Evolutionary conservation across 768 basidiomycete species (phyloP).

Genomic region (Russula sp.): DNA sequence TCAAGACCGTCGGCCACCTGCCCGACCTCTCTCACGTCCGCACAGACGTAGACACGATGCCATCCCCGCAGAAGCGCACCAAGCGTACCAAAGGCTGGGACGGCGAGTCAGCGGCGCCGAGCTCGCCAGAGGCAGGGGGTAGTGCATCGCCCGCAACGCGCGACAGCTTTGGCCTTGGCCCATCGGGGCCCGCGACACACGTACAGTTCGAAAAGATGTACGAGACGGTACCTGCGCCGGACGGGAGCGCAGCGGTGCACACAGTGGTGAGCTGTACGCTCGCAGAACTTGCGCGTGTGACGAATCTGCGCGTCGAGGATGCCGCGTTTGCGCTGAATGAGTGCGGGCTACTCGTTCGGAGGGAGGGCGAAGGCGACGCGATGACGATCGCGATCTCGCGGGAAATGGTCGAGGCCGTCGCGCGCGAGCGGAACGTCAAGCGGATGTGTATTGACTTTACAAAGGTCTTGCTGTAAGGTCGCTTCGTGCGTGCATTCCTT

Average conservation of each 20-base stretch:
- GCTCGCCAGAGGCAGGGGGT: conserved; percentile 25
- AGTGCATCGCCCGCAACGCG: conserved; percentile 6
- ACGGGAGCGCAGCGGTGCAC: conserved; percentile 67
- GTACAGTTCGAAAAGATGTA: conserved; percentile 38
- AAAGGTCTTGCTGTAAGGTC: conserved; percentile 43
- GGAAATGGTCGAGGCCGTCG: conserved; percentile 62
- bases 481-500: not conserved
- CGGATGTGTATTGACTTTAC: conserved; percentile 53
- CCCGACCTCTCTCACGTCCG: conserved; percentile 22
- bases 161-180: conserved; percentile 19
- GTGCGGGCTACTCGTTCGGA: conserved; percentile 61
- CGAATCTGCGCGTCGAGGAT: conserved; percentile 79
- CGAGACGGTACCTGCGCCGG: conserved; percentile 48
- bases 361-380: conserved; percentile 26
- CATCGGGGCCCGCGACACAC: conserved; percentile 36
- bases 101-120: conserved; percentile 45
- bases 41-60: not conserved
- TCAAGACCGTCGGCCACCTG: conserved; percentile 39
- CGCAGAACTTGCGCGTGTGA: conserved; percentile 68
- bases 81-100: conserved; percentile 55
- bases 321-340: conserved; percentile 85
- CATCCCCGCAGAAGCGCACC: conserved; percentile 9
- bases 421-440: conserved; percentile 63
- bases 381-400: conserved; percentile 51
- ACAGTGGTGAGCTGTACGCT: conserved; percentile 64